Percentiles rank a stretch among this genome's conserved stretches.
Conservation (phyloP, 495 filamentous ascomycete genomes). For the Tuber magnatum region DNA sequence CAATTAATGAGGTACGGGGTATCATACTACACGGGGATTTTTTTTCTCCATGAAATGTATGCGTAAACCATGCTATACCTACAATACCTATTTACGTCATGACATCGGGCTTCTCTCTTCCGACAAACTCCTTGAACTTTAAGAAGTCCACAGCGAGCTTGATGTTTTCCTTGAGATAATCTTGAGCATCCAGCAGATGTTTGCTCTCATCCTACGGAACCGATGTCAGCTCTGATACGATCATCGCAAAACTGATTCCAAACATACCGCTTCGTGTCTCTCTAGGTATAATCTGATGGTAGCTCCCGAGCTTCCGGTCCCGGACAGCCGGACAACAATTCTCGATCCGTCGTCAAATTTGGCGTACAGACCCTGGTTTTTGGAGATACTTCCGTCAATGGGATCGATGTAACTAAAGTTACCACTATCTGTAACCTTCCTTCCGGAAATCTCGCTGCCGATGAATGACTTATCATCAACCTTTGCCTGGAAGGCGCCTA, state of each 20-base stretch:
- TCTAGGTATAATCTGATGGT: constrained; percentile 96
- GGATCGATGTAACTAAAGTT: constrained; percentile 93
- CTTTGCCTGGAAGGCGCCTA: constrained; percentile 64
- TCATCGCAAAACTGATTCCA: neutral
- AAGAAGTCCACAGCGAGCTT: constrained; percentile 72
- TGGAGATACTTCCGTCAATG: constrained; percentile 85
- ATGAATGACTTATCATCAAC: constrained; percentile 64
- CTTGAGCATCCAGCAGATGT: constrained; percentile 73
- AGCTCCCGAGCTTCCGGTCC: constrained; percentile 87
- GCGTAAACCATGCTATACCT: neutral
- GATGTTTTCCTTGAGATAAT: constrained; percentile 88
- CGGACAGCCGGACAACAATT: constrained; percentile 87
- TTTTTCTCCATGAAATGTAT: neutral
- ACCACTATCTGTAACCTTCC: constrained; percentile 66
- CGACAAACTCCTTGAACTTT: constrained; percentile 82
- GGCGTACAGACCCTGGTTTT: constrained; percentile 92
- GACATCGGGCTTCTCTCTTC: constrained; percentile 85
- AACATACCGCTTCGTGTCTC: constrained; percentile 59
- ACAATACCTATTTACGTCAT: constrained; percentile 58
- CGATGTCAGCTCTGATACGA: constrained; percentile 11
- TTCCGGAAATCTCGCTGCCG: constrained; percentile 68
- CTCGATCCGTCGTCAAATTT: constrained; percentile 92
- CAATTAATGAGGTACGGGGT: neutral
- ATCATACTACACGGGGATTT: neutral
- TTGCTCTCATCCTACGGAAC: constrained; percentile 58